Base-by-base conservation (phyloP, 2,329 filamentous ascomycete species). In the Pseudogymnoascus sp. region DNA sequence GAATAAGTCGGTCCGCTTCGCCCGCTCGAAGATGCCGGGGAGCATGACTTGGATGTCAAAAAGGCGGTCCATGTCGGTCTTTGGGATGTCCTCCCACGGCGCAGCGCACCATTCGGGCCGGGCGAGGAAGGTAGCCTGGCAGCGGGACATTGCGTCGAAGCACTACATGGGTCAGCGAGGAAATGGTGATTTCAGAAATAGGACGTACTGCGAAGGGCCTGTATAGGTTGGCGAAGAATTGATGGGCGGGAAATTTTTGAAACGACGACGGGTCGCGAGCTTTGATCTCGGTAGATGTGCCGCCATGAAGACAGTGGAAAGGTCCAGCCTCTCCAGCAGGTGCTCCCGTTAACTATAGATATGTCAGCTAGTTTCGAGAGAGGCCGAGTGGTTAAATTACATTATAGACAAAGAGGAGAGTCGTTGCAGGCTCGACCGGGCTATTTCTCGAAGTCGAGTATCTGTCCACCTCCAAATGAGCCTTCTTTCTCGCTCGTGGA, bases 181-280 rank as follows among this genome's bases (percentile, higher is more conserved):
- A 33, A 13, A 10, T 21, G n/a, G 37, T 19, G n/a, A 21, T 6
- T 11, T 35, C 10, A n/a, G 10, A 29, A 15, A 38, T 31, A n/a
- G 38, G 7, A 75, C 82, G 75, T 74, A 84, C 82, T 53, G 79
- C 80, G 59, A 75, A 77, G 13, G 79, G 81, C 23, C 83, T 78
- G 66, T 81, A 85, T 4, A 85, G 76, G 10, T 82, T 77, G 23
- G 79, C 78, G 63, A 85, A 85, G 69, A 83, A 84, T 68, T 85
- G 82, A 64, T 85, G 83, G 10, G 79, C 76, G 1, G 83, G 83
- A 62, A 85, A 85, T 0, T 72, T 72, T 38, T 75, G 75, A 65
- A 83, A 85, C 44, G 73, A 71, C 2, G 73, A 72, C 0, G 83
- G 80, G 0, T 82, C 82, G 17, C 75, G 70, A 23, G 74, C 75